Conservation (phyloP, 306 rosid species). For the Styphnolobium japonicum region DNA sequence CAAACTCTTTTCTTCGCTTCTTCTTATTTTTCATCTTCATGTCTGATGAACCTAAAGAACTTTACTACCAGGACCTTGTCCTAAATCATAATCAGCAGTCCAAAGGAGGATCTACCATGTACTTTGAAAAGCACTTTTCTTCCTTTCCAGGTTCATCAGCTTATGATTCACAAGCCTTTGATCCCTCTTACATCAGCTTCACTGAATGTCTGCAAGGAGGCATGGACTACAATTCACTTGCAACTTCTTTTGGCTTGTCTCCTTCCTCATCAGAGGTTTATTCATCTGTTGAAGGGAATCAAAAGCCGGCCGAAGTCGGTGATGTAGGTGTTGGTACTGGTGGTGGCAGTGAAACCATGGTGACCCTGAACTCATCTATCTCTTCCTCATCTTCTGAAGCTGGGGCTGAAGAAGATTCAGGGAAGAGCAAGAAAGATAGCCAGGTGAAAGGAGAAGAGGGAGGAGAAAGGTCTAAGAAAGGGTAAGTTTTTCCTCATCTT, state of each 20-base stretch:
- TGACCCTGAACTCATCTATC: slow-evolving; percentile 55
- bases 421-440: slow-evolving; percentile 48
- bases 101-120: slow-evolving; percentile 28
- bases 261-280: slow-evolving; percentile 63
- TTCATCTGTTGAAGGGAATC: slow-evolving; percentile 45
- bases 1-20: not conserved
- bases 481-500: slow-evolving; percentile 37
- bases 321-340: slow-evolving; percentile 15
- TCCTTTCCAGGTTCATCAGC: slow-evolving; percentile 30
- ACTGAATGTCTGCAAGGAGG: slow-evolving; percentile 57
- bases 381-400: slow-evolving; percentile 79
- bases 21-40: slow-evolving; percentile 38
- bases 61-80: slow-evolving; percentile 46
- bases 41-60: slow-evolving; percentile 62
- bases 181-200: slow-evolving; percentile 51
- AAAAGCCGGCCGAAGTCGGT: slow-evolving; percentile 24
- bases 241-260: slow-evolving; percentile 59
- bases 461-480: slow-evolving; percentile 61
- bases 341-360: slow-evolving; percentile 35
- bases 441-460: slow-evolving; percentile 48
- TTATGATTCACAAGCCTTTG: slow-evolving; percentile 40
- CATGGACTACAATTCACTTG: slow-evolving; percentile 60
- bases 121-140: slow-evolving; percentile 34
- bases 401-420: slow-evolving; percentile 68
- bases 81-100: slow-evolving; percentile 38